Base-by-base conservation (phyloP, 2,329 filamentous ascomycete species). In the Monilinia fructicola region DNA sequence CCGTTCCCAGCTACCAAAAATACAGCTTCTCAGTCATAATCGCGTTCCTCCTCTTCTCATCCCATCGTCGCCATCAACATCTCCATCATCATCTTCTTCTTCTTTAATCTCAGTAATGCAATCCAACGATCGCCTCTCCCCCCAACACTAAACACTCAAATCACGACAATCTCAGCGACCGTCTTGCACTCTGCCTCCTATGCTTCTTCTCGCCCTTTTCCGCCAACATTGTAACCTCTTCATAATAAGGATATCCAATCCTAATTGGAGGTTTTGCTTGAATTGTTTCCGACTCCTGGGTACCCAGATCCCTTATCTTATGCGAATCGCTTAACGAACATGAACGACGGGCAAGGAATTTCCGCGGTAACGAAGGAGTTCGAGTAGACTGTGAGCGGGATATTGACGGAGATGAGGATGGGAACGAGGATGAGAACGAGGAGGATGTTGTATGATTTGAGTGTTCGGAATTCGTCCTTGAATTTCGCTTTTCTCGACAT, bases 231-330 rank as follows among this genome's bases (percentile, higher is more conserved):
- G 53, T 53, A n/a, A 67, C 46, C 18, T 67, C 65, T 35, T 67
- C 65, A 44, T 67, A 67, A 28, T 67, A 67, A 46, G 65, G 65
- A 48, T 67, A 67, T 42, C 65, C 65, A 52, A 67, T 58, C 28
- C 65, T 60, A 14, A 66, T 67, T 21, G 54, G 65, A 10, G 65
- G 23, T 44, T 38, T 64, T 23, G 23, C 4, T 42, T 42, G 40
- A 42, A 42, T 16, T 16, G 16, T 21, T 64, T 46, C 59, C 6
- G 40, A 44, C 46, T 44, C 53, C 35, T 54, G 56, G 1, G 1
- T 23, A 28, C 3, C 18, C 21, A 35, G 28, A 23, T 50, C 44
- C n/a, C 26, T 28, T 23, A 26, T 18, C 9, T 60, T 48, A 50
- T 60, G 42, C 18, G 58, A 61, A 50, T 23, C 46, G n/a, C 38